Evolutionary conservation across 805 yeast genomes (phyloP).

Genomic region (Pichia manshurica): DNA sequence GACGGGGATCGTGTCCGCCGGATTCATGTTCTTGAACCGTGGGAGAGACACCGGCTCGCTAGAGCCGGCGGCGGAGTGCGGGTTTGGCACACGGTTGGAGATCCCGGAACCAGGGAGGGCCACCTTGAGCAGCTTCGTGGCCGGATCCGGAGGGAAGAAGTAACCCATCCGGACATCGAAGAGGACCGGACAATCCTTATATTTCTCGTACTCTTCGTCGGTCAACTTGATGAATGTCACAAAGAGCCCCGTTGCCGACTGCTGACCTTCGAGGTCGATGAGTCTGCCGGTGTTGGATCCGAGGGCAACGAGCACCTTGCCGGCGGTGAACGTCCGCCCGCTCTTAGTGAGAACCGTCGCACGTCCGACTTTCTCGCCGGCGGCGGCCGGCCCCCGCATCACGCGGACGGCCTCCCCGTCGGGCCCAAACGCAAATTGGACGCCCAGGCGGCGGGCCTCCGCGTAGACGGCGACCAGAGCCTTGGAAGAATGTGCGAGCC

Average conservation of each 20-base stretch:
- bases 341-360: not conserved
- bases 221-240: slow-evolving; percentile 36
- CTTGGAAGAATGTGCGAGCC: slow-evolving; percentile 38
- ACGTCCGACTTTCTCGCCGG: slow-evolving; percentile 5
- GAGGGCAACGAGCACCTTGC: slow-evolving; percentile 31
- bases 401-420: slow-evolving; percentile 25
- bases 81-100: slow-evolving; percentile 18
- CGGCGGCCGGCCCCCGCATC: slow-evolving; percentile 1
- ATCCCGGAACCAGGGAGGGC: slow-evolving; percentile 36
- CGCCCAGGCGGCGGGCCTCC: slow-evolving; percentile 29
- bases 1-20: slow-evolving; percentile 35
- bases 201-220: slow-evolving; percentile 33
- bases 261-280: slow-evolving; percentile 28
- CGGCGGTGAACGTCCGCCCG: slow-evolving; percentile 30
- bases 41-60: slow-evolving; percentile 32
- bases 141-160: slow-evolving; percentile 45
- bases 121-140: slow-evolving; percentile 33
- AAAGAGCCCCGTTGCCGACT: slow-evolving; percentile 37
- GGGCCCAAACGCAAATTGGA: slow-evolving; percentile 31
- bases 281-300: slow-evolving; percentile 38
- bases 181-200: slow-evolving; percentile 37
- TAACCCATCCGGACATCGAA: slow-evolving; percentile 43
- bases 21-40: slow-evolving; percentile 30
- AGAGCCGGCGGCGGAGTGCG: slow-evolving; percentile 9
- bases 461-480: slow-evolving; percentile 31